Conservation (phyloP, 768 basidiomycete genomes). For the Gymnopilus junonius region DNA sequence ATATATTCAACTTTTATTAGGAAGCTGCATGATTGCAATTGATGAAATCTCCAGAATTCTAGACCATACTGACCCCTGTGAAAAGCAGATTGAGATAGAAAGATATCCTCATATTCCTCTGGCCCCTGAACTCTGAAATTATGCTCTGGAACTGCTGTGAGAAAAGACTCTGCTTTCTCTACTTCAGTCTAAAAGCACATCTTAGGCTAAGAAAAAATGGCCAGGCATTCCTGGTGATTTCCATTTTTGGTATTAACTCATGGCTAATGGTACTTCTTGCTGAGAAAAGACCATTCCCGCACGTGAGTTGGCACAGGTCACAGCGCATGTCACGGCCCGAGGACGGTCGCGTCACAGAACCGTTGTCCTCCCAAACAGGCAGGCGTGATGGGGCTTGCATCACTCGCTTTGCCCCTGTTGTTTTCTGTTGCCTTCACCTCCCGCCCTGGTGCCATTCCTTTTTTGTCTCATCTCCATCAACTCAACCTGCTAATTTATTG, state of each 20-base stretch:
- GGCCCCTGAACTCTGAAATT: constrained; percentile 18
- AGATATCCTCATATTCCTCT: constrained; percentile 22
- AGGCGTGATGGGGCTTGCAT: no score
- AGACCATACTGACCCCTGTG: constrained; percentile 23
- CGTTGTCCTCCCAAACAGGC: no score
- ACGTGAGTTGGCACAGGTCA: no score
- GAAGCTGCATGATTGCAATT: constrained; percentile 16
- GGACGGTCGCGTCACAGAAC: no score
- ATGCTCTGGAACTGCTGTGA: constrained; percentile 21
- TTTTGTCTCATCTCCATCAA: no score
- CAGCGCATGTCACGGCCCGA: no score
- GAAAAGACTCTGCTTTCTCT: constrained; percentile 23
- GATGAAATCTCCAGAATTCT: constrained; percentile 23
- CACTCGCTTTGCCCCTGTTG: no score
- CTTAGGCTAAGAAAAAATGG: constrained; percentile 22
- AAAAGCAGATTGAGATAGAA: constrained; percentile 14
- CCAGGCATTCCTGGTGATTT: constrained; percentile 19
- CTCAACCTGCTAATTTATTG: not conserved
- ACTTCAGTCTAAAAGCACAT: constrained; percentile 20
- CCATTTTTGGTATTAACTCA: constrained; percentile 17
- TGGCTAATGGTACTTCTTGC: constrained; percentile 22
- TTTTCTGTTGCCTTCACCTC: no score
- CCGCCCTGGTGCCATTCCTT: no score
- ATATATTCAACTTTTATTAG: constrained; percentile 11
- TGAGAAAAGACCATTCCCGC: no score